These are phyloP conservation scores for Protea cynaroides DNA, from an alignment of 164 flowering plant genomes.

Conservation along the genomic window DNA sequence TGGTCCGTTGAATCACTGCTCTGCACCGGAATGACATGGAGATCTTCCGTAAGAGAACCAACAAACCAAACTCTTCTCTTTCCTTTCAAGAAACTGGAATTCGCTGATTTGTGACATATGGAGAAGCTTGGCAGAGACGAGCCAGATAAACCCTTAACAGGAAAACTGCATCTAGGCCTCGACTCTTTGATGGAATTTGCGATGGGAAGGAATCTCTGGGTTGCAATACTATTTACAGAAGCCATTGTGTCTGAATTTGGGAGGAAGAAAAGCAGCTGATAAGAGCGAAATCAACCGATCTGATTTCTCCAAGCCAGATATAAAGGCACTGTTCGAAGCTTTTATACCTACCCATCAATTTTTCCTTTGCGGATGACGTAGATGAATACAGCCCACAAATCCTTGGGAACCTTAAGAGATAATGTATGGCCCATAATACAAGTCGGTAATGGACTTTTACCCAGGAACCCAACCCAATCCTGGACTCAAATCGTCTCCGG, in stretches of 20 bases:
- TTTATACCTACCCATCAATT: neutral
- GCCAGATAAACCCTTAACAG: constrained; percentile 17
- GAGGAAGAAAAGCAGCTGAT: neutral
- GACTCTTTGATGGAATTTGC: constrained; percentile 12
- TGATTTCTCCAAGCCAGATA: neutral
- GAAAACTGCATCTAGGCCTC: constrained; percentile 15
- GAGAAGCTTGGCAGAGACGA: constrained; percentile 10
- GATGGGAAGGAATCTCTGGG: constrained; percentile 30
- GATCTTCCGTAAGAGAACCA: constrained; percentile 36
- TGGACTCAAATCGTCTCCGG: no score
- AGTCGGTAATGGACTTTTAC: no score
- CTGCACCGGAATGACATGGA: constrained; percentile 65
- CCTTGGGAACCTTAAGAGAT: no score
- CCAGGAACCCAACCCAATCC: no score
- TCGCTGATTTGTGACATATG: constrained; percentile 1
- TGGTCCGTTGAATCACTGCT: constrained; percentile 50
- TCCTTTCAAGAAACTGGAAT: constrained; percentile 15
- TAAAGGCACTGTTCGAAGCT: neutral
- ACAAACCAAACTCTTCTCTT: constrained; percentile 19
- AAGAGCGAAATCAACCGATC: neutral
- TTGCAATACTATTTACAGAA: constrained; percentile 30
- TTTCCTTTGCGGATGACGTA: neutral
- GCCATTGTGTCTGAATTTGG: constrained; percentile 29
- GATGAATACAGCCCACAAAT: neutral
- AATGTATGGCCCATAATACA: no score